Conservation (phyloP, 257 asterid species). For the Plantago major region DNA sequence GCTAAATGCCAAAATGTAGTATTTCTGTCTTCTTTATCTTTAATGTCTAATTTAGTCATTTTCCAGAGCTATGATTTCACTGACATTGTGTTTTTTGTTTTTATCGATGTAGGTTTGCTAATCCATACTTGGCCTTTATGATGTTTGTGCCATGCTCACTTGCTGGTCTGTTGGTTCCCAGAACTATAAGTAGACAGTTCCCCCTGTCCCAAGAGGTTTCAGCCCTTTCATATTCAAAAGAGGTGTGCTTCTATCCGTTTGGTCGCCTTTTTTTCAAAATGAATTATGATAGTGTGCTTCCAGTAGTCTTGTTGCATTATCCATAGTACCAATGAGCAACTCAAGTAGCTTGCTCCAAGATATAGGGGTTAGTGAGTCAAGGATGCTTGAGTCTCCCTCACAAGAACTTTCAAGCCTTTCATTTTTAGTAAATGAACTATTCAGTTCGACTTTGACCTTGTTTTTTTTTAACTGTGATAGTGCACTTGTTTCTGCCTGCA, state of each 20-base stretch:
- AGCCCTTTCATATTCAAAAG: conserved; percentile 40
- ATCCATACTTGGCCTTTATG: conserved; percentile 69
- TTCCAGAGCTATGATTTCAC: background rate
- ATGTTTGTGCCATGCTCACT: conserved; percentile 92
- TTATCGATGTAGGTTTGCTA: conserved; percentile 62
- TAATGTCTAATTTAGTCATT: conserved; percentile 4
- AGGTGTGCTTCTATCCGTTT: conserved; percentile 42
- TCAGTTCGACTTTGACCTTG: no score
- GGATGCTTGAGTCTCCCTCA: no score
- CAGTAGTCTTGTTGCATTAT: no score
- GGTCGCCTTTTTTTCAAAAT: conserved; percentile 2
- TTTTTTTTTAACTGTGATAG: no score
- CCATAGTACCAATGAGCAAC: no score
- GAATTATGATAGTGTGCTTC: background rate
- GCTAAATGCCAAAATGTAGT: background rate
- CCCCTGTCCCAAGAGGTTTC: conserved; percentile 64
- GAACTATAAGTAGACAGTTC: conserved; percentile 54
- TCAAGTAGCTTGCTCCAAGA: no score
- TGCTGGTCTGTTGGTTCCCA: conserved; percentile 76
- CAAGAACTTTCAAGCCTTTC: no score
- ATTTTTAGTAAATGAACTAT: no score
- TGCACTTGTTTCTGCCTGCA: background rate
- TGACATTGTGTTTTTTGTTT: conserved; percentile 11
- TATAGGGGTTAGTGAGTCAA: no score
- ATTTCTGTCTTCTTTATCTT: conserved; percentile 15